Conservation (phyloP, 1,284 basidiomycete species). For the Trichosporon ovoides region DNA sequence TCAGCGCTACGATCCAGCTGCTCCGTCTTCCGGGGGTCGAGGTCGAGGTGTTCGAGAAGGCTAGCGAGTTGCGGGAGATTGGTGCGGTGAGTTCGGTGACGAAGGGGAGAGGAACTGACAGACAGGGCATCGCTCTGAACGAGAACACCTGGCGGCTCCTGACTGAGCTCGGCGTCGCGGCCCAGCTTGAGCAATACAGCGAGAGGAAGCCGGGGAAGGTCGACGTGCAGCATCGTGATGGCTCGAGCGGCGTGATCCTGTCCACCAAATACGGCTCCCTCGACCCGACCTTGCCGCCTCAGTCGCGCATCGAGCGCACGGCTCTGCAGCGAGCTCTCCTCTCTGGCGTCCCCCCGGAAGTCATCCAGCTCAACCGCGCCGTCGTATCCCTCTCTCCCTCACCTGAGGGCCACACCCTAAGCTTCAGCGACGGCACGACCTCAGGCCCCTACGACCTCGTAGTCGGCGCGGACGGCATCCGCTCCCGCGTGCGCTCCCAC, state of each 20-base stretch:
- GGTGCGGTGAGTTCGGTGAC: slow-evolving; percentile 27
- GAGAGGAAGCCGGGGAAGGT: slow-evolving; percentile 15
- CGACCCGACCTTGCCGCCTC: slow-evolving; percentile 20
- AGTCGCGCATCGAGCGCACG: slow-evolving; percentile 28
- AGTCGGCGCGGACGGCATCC: slow-evolving; percentile 37
- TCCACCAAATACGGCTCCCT: slow-evolving; percentile 9
- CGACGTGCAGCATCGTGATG: slow-evolving; percentile 25
- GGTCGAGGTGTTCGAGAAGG: slow-evolving; percentile 31
- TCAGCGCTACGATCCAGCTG: slow-evolving; percentile 27
- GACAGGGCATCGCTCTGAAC: slow-evolving; percentile 36
- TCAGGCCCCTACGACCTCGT: slow-evolving; percentile 30
- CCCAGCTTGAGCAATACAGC: slow-evolving; percentile 23
- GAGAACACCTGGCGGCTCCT: slow-evolving; percentile 36
- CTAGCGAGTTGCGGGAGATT: slow-evolving; percentile 32
- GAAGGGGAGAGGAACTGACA: too few species aligned
- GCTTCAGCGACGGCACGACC: slow-evolving; percentile 24
- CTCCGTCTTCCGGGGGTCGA: slow-evolving; percentile 22
- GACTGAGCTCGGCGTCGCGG: slow-evolving; percentile 25
- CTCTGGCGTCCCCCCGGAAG: slow-evolving; percentile 20
- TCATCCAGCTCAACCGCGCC: slow-evolving; percentile 29
- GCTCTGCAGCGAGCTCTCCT: slow-evolving; percentile 32
- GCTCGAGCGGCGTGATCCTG: slow-evolving; percentile 24
- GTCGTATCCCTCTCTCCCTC: slow-evolving; percentile 18
- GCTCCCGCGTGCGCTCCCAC: slow-evolving; percentile 30
- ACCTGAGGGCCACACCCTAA: slow-evolving; percentile 16